These are phyloP conservation scores for Cafeteria roenbergensis DNA, from an alignment of 108 stramenopile species.

Conservation along the genomic window DNA sequence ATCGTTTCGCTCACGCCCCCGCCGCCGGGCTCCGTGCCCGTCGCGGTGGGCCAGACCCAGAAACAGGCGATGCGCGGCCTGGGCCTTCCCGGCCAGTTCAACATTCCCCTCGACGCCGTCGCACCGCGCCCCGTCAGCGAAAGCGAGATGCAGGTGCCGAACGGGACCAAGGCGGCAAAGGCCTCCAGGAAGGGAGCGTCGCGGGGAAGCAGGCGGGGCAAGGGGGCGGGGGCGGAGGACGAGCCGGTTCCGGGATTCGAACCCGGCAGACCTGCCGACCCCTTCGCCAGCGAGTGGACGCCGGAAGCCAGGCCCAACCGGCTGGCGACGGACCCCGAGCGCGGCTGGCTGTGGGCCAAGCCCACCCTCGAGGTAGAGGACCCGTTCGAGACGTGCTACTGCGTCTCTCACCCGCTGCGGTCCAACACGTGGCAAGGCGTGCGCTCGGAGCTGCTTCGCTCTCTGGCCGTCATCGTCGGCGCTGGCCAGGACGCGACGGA, in stretches of 20 bases:
- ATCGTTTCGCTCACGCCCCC: slow-evolving; percentile 55
- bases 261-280: background rate
- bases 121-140: too few relatives aligned
- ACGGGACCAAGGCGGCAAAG: slow-evolving; percentile 23
- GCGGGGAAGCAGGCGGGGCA: too few relatives aligned
- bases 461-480: slow-evolving; percentile 39
- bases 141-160: slow-evolving; percentile 15
- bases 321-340: too few relatives aligned
- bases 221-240: background rate
- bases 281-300: background rate
- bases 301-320: background rate
- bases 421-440: slow-evolving; percentile 57
- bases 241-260: background rate
- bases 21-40: too few relatives aligned
- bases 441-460: slow-evolving; percentile 63
- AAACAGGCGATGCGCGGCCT: too few relatives aligned
- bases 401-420: slow-evolving; percentile 95
- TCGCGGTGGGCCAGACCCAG: too few relatives aligned
- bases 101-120: too few relatives aligned
- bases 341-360: too few relatives aligned
- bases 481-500: too few relatives aligned
- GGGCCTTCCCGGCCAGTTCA: too few relatives aligned
- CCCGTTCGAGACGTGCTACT: slow-evolving; percentile 96
- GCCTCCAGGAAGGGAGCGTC: slow-evolving; percentile 7
- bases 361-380: slow-evolving; percentile 86